Evolutionary conservation across 805 yeast genomes (phyloP).

Genomic region (Saccharomycopsis guyanensis): DNA sequence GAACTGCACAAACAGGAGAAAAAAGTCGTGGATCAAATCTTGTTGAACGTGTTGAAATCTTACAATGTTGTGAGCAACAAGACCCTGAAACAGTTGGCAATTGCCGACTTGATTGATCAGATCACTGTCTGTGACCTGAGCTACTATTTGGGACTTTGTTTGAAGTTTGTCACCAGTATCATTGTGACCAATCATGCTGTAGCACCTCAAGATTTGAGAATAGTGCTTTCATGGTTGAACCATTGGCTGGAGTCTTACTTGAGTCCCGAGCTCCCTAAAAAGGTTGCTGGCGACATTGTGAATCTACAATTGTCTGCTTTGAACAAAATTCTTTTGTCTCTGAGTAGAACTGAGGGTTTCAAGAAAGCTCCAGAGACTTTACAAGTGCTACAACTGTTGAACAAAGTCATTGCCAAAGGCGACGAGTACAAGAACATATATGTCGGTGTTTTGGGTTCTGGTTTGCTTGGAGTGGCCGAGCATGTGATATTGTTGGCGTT

Average conservation of each 20-base stretch:
- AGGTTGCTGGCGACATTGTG: neutral
- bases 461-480: conserved; percentile 3
- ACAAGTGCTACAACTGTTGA: neutral
- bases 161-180: conserved; percentile 3
- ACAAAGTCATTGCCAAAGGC: neutral
- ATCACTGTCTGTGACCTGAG: neutral
- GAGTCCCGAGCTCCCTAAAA: neutral
- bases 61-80: conserved; percentile 1
- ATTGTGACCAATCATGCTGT: conserved; percentile 5
- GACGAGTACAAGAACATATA: neutral
- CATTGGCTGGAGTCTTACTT: neutral
- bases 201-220: conserved; percentile 11
- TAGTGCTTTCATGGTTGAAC: conserved; percentile 7
- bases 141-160: neutral
- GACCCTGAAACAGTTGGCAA: neutral
- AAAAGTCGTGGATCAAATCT: neutral
- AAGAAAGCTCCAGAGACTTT: neutral
- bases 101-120: conserved; percentile 5
- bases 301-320: conserved; percentile 8
- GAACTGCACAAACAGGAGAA: conserved; percentile 18
- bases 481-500: conserved; percentile 8
- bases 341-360: neutral
- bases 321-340: conserved; percentile 6
- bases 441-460: neutral
- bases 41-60: conserved; percentile 8